Conservation (phyloP, 768 basidiomycete genomes). For the Pholiota molesta region DNA sequence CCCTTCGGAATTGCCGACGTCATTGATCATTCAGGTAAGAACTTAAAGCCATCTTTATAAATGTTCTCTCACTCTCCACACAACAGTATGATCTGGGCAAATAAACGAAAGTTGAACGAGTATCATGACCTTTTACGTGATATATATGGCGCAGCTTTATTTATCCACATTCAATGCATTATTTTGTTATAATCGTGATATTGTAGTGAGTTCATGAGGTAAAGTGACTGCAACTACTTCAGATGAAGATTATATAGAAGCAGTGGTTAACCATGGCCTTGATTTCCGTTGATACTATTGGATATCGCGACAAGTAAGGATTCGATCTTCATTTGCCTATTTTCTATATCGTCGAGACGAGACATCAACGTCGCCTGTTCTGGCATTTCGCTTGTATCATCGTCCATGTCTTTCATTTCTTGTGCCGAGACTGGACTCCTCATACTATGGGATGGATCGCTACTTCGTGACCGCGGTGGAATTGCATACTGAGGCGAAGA, state of each 20-base stretch:
- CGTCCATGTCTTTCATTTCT: slow-evolving; percentile 23
- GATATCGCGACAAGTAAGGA: slow-evolving; percentile 42
- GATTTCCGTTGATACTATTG: slow-evolving; percentile 21
- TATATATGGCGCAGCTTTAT: no score
- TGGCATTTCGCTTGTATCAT: slow-evolving; percentile 18
- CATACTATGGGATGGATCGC: slow-evolving; percentile 10
- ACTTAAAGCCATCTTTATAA: not conserved
- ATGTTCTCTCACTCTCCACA: not conserved
- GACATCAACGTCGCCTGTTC: slow-evolving; percentile 17
- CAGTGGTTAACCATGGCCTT: not conserved
- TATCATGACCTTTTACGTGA: no score
- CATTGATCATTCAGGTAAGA: slow-evolving; percentile 60
- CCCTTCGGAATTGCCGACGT: slow-evolving; percentile 69
- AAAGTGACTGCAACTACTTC: no score
- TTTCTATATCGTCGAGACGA: slow-evolving; percentile 29
- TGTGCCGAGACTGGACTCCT: slow-evolving; percentile 15
- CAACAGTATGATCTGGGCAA: slow-evolving; percentile 3
- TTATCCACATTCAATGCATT: no score
- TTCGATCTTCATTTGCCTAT: slow-evolving; percentile 51
- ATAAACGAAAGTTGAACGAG: not conserved
- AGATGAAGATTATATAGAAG: not conserved
- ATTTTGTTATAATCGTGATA: no score
- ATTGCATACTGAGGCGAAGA: slow-evolving; percentile 8
- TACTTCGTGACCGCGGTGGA: slow-evolving; percentile 17
- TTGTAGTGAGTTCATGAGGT: no score